Conservation (phyloP, 139 green algal genomes). For the Coelastrella sp. region DNA sequence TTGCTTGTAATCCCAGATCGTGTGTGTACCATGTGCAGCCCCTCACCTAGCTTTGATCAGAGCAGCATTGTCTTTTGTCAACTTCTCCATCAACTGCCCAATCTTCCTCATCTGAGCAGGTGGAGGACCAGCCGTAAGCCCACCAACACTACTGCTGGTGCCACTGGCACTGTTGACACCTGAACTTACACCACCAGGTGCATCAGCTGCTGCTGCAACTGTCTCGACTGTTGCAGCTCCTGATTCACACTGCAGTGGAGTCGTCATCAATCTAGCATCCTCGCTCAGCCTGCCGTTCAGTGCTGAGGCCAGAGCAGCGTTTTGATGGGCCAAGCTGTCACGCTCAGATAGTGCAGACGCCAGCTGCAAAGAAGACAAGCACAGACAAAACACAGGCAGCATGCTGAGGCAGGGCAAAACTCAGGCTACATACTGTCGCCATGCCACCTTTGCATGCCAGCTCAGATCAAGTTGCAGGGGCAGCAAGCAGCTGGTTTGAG, state of each 20-base stretch:
- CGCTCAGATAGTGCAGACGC: slow-evolving; percentile 22
- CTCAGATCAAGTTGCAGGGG: too few relatives aligned
- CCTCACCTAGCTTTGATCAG: slow-evolving; percentile 46
- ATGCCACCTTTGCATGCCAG: too few relatives aligned
- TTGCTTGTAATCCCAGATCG: too few relatives aligned
- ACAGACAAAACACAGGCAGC: background rate
- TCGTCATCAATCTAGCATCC: background rate
- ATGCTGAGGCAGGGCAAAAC: too few relatives aligned
- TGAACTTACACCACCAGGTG: background rate
- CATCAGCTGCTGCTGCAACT: slow-evolving; percentile 2
- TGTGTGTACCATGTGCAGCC: background rate
- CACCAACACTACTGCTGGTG: background rate
- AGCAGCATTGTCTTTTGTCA: slow-evolving; percentile 40
- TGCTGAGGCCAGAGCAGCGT: slow-evolving; percentile 29
- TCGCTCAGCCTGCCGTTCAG: background rate
- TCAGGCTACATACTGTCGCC: too few relatives aligned
- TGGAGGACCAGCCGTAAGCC: background rate
- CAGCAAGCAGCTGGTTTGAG: too few relatives aligned
- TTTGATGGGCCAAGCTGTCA: slow-evolving; percentile 44
- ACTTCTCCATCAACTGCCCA: slow-evolving; percentile 39
- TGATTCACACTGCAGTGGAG: background rate
- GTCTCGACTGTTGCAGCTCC: background rate
- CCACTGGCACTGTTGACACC: background rate
- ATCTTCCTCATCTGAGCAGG: slow-evolving; percentile 45
- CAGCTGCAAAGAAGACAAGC: background rate